Conservation (phyloP, 169 alveolate species). For the Cryptosporidium ubiquitum region DNA sequence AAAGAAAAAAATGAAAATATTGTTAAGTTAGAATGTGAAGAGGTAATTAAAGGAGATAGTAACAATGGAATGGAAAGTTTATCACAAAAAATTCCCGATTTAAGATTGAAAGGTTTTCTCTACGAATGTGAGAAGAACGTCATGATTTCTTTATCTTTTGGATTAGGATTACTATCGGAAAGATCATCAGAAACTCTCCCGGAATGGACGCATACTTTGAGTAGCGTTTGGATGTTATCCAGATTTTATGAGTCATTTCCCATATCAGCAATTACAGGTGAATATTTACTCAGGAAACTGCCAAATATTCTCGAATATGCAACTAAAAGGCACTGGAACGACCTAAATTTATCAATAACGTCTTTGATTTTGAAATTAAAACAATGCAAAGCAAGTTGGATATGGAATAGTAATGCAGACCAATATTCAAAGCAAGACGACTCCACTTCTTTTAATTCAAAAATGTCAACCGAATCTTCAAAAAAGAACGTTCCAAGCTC, state of each 20-base stretch:
- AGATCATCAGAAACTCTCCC: not conserved
- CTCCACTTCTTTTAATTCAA: not conserved
- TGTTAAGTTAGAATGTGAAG: not conserved
- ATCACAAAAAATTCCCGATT: not conserved
- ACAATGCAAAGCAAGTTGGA: conserved; percentile 35
- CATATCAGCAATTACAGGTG: conserved; percentile 25
- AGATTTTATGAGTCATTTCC: conserved; percentile 62
- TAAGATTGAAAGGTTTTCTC: not conserved
- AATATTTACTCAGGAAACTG: conserved; percentile 1
- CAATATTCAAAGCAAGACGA: not conserved
- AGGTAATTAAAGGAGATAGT: not conserved
- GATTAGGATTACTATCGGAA: conserved; percentile 41
- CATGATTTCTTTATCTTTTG: conserved; percentile 55
- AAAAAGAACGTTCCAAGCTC: not conserved
- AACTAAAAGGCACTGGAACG: conserved; percentile 68
- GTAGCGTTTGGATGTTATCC: conserved; percentile 47
- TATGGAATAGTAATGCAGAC: not conserved
- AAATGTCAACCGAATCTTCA: not conserved
- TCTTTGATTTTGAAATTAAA: conserved; percentile 45
- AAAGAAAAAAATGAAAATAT: not conserved
- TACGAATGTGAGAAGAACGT: conserved; percentile 47
- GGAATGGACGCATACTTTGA: conserved; percentile 56
- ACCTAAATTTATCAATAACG: conserved; percentile 39
- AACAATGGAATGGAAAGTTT: not conserved
- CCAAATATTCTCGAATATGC: conserved; percentile 45